Conservation (phyloP, 176 grass and related monocot species). For the maize (Zea mays) region DNA sequence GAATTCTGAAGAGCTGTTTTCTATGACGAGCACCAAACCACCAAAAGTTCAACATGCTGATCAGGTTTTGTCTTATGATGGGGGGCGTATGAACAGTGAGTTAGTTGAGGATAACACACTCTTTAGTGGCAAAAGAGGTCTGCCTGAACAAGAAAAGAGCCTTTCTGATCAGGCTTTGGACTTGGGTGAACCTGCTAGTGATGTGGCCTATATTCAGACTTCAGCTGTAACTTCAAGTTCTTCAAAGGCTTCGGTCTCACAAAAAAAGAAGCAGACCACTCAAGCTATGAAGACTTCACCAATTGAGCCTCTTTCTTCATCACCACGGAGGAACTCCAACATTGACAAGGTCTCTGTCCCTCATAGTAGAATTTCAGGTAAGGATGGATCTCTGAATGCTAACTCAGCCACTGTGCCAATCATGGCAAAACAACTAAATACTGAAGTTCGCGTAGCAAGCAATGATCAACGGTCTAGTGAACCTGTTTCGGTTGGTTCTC, state of each 20-base stretch:
- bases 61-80: constrained; percentile 41
- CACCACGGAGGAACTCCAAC: constrained; percentile 58
- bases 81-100: constrained; percentile 39
- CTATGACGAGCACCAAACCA: constrained; percentile 37
- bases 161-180: constrained; percentile 43
- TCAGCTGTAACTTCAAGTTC: constrained; percentile 71
- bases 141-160: constrained; percentile 38
- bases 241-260: constrained; percentile 63
- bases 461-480: constrained; percentile 51
- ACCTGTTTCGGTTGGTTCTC: constrained; percentile 42
- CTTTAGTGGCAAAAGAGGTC: constrained; percentile 47
- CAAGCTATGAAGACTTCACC: constrained; percentile 59
- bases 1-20: constrained; percentile 46
- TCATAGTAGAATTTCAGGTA: constrained; percentile 55
- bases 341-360: constrained; percentile 51
- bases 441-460: constrained; percentile 41
- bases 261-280: constrained; percentile 58
- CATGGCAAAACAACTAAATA: constrained; percentile 48
- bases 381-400: constrained; percentile 58
- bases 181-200: constrained; percentile 47
- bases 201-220: constrained; percentile 43
- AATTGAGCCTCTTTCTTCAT: constrained; percentile 67
- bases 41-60: constrained; percentile 31
- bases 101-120: constrained; percentile 42
- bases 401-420: constrained; percentile 34